Evolutionary conservation across 495 filamentous ascomycete genomes (phyloP), one percentile per base, ranked within the genome.

Genomic region (Penicillium steckii): DNA sequence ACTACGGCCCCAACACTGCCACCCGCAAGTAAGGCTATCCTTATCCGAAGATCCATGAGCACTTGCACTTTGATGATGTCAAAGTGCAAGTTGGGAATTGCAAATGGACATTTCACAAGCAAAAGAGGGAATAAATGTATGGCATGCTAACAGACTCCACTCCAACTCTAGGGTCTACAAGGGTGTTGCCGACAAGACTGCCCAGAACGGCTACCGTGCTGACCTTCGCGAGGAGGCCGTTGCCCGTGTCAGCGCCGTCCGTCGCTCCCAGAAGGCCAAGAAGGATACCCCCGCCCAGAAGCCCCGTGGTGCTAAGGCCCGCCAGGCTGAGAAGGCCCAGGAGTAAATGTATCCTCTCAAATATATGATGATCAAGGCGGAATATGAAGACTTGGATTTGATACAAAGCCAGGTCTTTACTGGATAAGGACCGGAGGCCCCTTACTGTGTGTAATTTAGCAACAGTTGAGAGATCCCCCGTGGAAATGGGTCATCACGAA

Each of bases 201-300:
- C 91, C 65, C 91, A 89, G 84, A 78, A 81, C 69, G 79, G 83
- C 61, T 95, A 94, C 83, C 86, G 94, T 67, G 69, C 85, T 61
- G 94, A 98, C 68, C 80, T 98, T 70, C 89, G 91, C 56, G 80
- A 85, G 64, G 85, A 85, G 59, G 91, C 91, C 56, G 87, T 97
- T 67, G 80, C 92, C 69, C 89, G 94, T 61, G 93, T 88, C 59
- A 90, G 85, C 69, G 89, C 90, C 62, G 81, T 97, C 77, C 88
- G 88, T 69, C 73, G 79, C 59, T 86, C 86, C 49, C 89, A 95
- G 80, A 76, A 78, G 64, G 69, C 85, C 49, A 83, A 85, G 77
- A 96, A 96, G 85, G 83, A 87, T 17, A 66, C 75, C 48, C 81
- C 85, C 58, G 82, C 80, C 71, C 60, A 65, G 57, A 96, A 96